These are phyloP conservation scores for Intubia oerlemansii DNA, from an alignment of 2,329 filamentous ascomycete species.

Conservation along the genomic window DNA sequence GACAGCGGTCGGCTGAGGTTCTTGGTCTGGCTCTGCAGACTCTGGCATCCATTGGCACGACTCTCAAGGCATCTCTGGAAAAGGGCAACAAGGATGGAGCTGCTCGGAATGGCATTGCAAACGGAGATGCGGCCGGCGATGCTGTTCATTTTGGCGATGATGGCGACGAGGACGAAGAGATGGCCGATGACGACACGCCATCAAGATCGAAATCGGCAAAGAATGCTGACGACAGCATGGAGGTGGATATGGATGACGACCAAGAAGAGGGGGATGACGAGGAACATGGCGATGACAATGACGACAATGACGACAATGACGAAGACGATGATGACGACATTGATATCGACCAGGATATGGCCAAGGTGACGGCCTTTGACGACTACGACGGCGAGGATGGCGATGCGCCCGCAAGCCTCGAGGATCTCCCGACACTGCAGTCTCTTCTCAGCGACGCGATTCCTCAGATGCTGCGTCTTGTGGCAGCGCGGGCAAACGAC, in stretches of 20 bases:
- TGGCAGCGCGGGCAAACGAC: slow-evolving; percentile 15
- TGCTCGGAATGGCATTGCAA: slow-evolving; percentile 13
- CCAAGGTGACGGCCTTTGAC: slow-evolving; percentile 32
- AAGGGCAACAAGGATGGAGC: slow-evolving; percentile 19
- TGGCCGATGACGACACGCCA: slow-evolving; percentile 23
- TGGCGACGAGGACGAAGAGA: slow-evolving; percentile 29
- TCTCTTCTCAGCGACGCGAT: slow-evolving; percentile 22
- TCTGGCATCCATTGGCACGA: slow-evolving; percentile 41
- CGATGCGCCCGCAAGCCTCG: slow-evolving; percentile 21
- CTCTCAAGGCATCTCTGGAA: slow-evolving; percentile 28
- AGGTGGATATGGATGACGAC: slow-evolving; percentile 16
- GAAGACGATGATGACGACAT: slow-evolving; percentile 4
- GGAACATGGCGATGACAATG: not conserved
- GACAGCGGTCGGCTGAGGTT: slow-evolving; percentile 16
- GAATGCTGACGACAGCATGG: slow-evolving; percentile 16
- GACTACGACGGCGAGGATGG: slow-evolving; percentile 18
- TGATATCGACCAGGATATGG: slow-evolving; percentile 31
- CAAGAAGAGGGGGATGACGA: slow-evolving; percentile 6
- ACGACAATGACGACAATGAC: slow-evolving; percentile 13
- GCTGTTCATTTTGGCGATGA: too few species aligned
- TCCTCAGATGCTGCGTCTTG: slow-evolving; percentile 26
- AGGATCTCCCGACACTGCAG: slow-evolving; percentile 32
- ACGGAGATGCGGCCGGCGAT: slow-evolving; percentile 15
- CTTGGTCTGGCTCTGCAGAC: slow-evolving; percentile 37
- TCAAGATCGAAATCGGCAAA: too few species aligned